Conservation (phyloP, 2,329 filamentous ascomycete genomes). For the Daldinia sp. region DNA sequence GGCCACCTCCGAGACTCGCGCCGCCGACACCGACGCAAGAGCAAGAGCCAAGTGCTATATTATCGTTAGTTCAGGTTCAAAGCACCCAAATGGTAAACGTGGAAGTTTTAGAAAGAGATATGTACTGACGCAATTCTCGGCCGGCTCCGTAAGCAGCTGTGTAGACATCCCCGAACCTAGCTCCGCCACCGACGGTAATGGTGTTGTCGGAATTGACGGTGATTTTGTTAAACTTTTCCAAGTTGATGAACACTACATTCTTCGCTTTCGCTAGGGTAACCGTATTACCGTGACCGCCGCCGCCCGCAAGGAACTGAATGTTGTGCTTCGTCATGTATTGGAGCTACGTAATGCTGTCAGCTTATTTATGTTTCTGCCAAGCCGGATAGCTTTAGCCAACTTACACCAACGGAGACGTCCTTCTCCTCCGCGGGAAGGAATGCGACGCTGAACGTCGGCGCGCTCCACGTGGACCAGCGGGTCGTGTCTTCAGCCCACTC, state of each 20-base stretch:
- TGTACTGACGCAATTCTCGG: constrained; percentile 29
- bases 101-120: background rate
- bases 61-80: background rate
- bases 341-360: constrained; percentile 19
- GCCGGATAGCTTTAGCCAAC: constrained; percentile 7
- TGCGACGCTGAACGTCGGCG: constrained; percentile 28
- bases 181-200: constrained; percentile 26
- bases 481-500: constrained; percentile 23
- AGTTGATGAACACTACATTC: constrained; percentile 32
- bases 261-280: constrained; percentile 18
- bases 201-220: constrained; percentile 25
- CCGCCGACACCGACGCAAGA: constrained; percentile 27
- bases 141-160: constrained; percentile 23
- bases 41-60: constrained; percentile 7
- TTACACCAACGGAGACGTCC: constrained; percentile 29
- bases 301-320: constrained; percentile 29
- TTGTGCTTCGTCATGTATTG: constrained; percentile 36
- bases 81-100: background rate
- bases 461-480: constrained; percentile 32
- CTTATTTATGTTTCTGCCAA: background rate
- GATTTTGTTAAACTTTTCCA: constrained; percentile 31
- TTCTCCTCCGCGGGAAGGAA: constrained; percentile 34
- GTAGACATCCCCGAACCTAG: constrained; percentile 24
- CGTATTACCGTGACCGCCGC: constrained; percentile 34
- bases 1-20: constrained; percentile 58